Base-by-base conservation (phyloP, 768 basidiomycete genomes). In the Tulasnella sp. region DNA sequence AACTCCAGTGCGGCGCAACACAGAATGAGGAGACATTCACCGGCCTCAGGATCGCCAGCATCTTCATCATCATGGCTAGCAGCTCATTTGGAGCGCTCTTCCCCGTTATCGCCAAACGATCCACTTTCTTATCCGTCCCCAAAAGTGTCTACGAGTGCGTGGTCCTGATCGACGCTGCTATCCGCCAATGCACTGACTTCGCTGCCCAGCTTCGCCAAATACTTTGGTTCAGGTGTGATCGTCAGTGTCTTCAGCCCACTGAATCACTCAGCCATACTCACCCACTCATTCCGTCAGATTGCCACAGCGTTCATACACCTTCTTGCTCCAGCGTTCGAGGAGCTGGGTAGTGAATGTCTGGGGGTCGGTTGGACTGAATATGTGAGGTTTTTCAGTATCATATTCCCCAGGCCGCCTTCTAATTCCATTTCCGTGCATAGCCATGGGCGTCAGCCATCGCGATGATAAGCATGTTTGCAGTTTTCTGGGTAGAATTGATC, bases 221-320 rank as follows among this genome's bases (percentile, higher is more conserved):
- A 84, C 68, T 92, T 93, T 69, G 90, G 90, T 25, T 89, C 86
- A 12, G 90, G 90, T 23, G 85, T 89, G 48, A 88, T 89, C 63
- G 85, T 86, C 58, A 63, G 82, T 72, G 49, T 31, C 57, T 48
- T 40, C 4, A 21, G 14, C 6, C 41, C n/a, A 37, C 15, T 23
- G 23, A 14, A 15, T 15, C 27, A 14, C 23, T 15, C 39, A 4
- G 3, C 8, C 35, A 27, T 55, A 17, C 8, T 45, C 6, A 41
- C 41, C 3, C 27, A 19, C 9, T 1, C 37, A 32, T 56, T 25
- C 67, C 51, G 46, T 25, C 62, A 88, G 86, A 84, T 96, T 58
- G 89, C 89, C 1, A 94, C 91, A 8, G 84, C 86, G 2, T 94
- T 88, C 67, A 86, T 89, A 34, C 87, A 91, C 68, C 75, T 94